Evolutionary conservation across 2,329 filamentous ascomycete species (phyloP).

Genomic region (Colletotrichum graminicola): DNA sequence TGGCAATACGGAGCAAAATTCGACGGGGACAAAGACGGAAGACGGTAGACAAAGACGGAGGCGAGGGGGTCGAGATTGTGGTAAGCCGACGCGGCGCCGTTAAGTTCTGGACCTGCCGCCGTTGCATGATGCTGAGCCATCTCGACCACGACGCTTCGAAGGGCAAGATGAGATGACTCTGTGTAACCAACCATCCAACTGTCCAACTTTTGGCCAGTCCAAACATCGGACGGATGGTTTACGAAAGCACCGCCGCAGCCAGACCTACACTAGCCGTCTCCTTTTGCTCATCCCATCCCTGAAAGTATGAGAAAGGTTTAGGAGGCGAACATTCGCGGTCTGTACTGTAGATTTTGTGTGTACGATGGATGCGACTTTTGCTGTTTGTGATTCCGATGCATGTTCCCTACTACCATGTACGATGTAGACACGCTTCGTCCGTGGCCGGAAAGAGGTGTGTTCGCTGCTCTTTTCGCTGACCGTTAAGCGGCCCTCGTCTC

Average conservation of each 20-base stretch:
- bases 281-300: conserved; percentile 21
- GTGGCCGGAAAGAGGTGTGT: neutral
- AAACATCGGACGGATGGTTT: conserved; percentile 34
- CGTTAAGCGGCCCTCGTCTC: neutral
- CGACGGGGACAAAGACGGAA: conserved; percentile 22
- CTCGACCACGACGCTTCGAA: conserved; percentile 34
- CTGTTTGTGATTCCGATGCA: neutral
- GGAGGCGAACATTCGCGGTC: conserved; percentile 26
- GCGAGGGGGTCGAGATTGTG: conserved; percentile 24
- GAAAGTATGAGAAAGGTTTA: conserved; percentile 1
- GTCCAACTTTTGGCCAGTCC: conserved; percentile 19
- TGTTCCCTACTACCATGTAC: neutral
- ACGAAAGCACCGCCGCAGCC: conserved; percentile 36
- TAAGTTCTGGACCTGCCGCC: conserved; percentile 34
- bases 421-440: conserved; percentile 16
- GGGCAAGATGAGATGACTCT: conserved; percentile 21
- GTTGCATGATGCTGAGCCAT: conserved; percentile 41
- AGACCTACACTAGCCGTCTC: conserved; percentile 12
- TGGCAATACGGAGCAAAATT: conserved; percentile 17
- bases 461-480: neutral
- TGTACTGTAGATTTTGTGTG: neutral
- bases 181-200: conserved; percentile 13
- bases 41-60: conserved; percentile 36
- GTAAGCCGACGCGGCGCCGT: conserved; percentile 39
- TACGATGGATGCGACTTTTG: neutral